phyloP scores from a whole-genome alignment of 2,329 filamentous ascomycete species.

The Fusarium humuli region DNA sequence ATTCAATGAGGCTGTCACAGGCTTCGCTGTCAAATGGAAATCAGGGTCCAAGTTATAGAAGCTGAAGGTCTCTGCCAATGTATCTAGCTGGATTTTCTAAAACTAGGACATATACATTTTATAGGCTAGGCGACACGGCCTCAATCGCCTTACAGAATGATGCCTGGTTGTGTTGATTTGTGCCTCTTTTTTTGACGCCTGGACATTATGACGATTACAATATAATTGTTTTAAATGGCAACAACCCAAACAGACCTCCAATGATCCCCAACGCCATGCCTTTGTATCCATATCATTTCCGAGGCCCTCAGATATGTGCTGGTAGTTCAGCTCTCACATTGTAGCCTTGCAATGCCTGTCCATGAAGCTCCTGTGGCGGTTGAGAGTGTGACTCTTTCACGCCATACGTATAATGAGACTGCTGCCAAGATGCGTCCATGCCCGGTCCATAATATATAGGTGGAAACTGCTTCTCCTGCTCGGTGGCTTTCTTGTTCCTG shows the following conservation, averaged over 20 bases:
- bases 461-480: conserved; percentile 4
- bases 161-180: not conserved
- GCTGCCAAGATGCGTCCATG: conserved; percentile 11
- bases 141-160: not conserved
- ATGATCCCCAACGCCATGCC: not conserved
- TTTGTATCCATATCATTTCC: not conserved
- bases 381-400: conserved; percentile 2
- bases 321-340: conserved; percentile 24
- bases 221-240: not conserved
- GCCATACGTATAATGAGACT: conserved; percentile 7
- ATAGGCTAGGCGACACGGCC: not conserved
- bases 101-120: not conserved
- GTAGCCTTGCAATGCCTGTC: conserved; percentile 12
- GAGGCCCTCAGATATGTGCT: conserved; percentile 18
- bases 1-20: not conserved
- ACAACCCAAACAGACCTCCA: not conserved
- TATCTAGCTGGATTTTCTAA: not conserved
- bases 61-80: not conserved
- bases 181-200: not conserved
- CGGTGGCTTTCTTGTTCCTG: conserved; percentile 8
- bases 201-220: not conserved
- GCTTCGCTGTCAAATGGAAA: not conserved
- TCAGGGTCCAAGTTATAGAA: not conserved
- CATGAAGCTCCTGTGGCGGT: conserved; percentile 24
- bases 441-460: not conserved